Evolutionary conservation across 345 rosid genomes (phyloP).

Genomic region (Brassica napus): DNA sequence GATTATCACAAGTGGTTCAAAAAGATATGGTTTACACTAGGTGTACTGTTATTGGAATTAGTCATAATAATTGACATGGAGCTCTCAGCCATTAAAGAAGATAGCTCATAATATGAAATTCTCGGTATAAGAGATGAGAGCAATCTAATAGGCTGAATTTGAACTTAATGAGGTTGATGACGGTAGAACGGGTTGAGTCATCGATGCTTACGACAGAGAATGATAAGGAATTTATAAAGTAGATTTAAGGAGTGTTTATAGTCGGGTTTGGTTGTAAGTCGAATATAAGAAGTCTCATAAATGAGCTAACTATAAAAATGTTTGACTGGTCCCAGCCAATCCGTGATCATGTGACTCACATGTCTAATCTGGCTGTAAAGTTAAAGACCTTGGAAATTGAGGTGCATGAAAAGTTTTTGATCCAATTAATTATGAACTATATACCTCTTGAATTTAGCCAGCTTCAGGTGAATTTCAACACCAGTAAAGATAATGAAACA

Average conservation of each 20-base stretch:
- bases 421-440: neutral
- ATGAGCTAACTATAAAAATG: neutral
- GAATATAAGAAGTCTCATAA: neutral
- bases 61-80: neutral
- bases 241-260: neutral
- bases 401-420: neutral
- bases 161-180: neutral
- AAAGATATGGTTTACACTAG: neutral
- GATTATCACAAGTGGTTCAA: neutral
- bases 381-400: neutral
- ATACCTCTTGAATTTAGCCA: neutral
- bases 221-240: neutral
- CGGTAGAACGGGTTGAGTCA: neutral
- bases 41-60: neutral
- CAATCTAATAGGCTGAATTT: neutral
- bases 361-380: neutral
- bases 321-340: neutral
- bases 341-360: neutral
- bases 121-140: neutral
- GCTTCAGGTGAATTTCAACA: neutral
- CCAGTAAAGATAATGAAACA: neutral
- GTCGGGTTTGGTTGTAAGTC: neutral
- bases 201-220: neutral
- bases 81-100: neutral
- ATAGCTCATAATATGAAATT: neutral